phyloP scores from a whole-genome alignment of 768 basidiomycete species.

The Mycena kentingensis region DNA sequence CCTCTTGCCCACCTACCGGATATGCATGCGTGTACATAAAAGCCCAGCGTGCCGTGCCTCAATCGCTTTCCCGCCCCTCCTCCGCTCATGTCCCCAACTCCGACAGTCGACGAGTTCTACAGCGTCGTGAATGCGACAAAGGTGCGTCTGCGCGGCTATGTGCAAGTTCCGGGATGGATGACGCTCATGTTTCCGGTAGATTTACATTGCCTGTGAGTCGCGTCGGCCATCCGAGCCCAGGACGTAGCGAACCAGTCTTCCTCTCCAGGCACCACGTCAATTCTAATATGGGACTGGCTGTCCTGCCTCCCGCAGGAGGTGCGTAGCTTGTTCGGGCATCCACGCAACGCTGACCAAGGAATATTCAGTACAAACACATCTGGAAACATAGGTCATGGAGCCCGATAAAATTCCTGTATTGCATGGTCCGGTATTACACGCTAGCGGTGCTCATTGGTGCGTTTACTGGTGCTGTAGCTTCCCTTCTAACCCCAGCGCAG shows the following conservation, averaged over 20 bases:
- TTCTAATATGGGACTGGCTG: conserved; percentile 23
- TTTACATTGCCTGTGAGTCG: conserved; percentile 18
- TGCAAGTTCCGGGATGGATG: not conserved
- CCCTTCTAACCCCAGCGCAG: conserved; percentile 1
- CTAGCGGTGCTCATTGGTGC: conserved; percentile 20
- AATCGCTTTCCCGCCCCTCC: not conserved
- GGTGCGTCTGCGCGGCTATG: not conserved
- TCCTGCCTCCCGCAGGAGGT: conserved; percentile 23
- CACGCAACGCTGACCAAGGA: not conserved
- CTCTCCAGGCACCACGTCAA: conserved; percentile 17
- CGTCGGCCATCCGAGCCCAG: not conserved
- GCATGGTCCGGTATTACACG: conserved; percentile 21
- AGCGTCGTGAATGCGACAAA: conserved; percentile 11
- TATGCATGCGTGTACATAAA: not conserved
- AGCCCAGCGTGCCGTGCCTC: not conserved
- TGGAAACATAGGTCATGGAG: conserved; percentile 18
- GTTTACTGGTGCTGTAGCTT: not conserved
- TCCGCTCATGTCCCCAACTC: conserved; percentile 10
- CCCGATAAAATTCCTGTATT: conserved; percentile 17
- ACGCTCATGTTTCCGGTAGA: conserved; percentile 4
- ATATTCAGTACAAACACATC: conserved; percentile 14
- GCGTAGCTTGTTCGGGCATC: not conserved
- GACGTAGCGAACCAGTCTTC: not conserved
- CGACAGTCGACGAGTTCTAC: not conserved
- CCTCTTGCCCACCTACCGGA: not conserved